These are phyloP conservation scores for Cordyceps tenuipes DNA, from an alignment of 2,329 filamentous ascomycete species.

Conservation along the genomic window DNA sequence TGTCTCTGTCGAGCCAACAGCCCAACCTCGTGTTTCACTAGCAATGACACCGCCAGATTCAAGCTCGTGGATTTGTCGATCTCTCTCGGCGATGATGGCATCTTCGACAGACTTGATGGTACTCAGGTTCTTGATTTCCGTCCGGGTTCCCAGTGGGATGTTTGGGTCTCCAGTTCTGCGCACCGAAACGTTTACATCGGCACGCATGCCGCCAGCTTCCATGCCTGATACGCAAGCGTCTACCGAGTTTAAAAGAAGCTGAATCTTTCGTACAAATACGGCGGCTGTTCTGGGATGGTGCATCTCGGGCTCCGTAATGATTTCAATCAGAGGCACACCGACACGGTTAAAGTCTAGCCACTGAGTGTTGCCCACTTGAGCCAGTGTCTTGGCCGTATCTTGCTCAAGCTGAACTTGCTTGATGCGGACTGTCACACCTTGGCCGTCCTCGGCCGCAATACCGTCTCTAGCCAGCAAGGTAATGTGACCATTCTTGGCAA, in stretches of 20 bases:
- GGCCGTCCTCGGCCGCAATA: conserved; percentile 64
- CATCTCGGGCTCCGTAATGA: conserved; percentile 86
- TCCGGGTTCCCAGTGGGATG: conserved; percentile 64
- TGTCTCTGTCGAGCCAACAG: conserved; percentile 74
- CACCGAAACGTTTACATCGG: conserved; percentile 93
- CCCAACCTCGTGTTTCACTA: conserved; percentile 91
- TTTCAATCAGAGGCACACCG: conserved; percentile 84
- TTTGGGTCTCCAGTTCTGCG: conserved; percentile 42
- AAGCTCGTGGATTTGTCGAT: conserved; percentile 76
- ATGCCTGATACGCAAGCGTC: conserved; percentile 86
- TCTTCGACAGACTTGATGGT: conserved; percentile 94
- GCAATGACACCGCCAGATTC: conserved; percentile 65
- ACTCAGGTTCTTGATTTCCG: conserved; percentile 95
- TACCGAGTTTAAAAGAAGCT: conserved; percentile 67
- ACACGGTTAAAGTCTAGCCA: conserved; percentile 93
- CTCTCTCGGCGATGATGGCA: conserved; percentile 82
- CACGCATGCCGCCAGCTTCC: conserved; percentile 83
- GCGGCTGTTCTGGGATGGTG: conserved; percentile 82
- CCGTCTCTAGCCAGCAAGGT: conserved; percentile 67
- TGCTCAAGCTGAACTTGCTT: conserved; percentile 96
- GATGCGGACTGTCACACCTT: conserved; percentile 67
- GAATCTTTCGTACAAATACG: conserved; percentile 81
- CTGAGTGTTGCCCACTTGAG: conserved; percentile 62
- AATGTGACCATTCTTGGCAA: conserved; percentile 64
- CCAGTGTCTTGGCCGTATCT: conserved; percentile 89